Evolutionary conservation across 1,284 basidiomycete species (phyloP).

Genomic region (Phylloboletellus chloephorus): DNA sequence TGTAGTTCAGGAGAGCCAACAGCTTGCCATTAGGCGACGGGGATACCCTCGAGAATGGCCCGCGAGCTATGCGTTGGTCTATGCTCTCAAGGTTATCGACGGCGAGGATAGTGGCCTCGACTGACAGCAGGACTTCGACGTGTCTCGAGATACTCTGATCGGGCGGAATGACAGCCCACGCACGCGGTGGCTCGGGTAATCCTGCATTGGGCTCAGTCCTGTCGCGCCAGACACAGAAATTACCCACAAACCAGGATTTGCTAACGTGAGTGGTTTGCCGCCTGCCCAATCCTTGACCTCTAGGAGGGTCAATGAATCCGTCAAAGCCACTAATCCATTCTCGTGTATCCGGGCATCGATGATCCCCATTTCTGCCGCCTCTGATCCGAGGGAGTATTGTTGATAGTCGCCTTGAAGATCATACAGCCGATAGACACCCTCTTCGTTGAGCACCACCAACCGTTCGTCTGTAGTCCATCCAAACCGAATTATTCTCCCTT

Average conservation of each 20-base stretch:
- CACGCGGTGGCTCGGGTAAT: conserved; percentile 68
- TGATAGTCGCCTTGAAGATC: conserved; percentile 82
- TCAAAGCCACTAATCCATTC: conserved; percentile 82
- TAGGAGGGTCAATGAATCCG: conserved; percentile 69
- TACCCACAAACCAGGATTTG: conserved; percentile 57
- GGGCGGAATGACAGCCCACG: conserved; percentile 85
- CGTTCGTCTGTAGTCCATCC: conserved; percentile 82
- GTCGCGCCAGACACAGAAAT: conserved; percentile 2
- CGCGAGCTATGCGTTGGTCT: conserved; percentile 85
- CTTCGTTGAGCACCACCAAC: conserved; percentile 85
- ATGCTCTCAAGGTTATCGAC: conserved; percentile 83
- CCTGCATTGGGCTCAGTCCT: conserved; percentile 37
- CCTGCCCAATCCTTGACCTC: conserved; percentile 86
- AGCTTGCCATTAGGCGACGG: conserved; percentile 93
- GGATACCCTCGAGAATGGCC: conserved; percentile 83
- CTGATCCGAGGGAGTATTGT: conserved; percentile 79
- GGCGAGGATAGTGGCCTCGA: conserved; percentile 70
- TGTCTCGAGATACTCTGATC: conserved; percentile 83
- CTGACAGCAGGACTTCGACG: conserved; percentile 79
- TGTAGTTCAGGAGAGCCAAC: conserved; percentile 76
- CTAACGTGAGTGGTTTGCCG: conserved; percentile 59
- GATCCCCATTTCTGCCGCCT: conserved; percentile 82
- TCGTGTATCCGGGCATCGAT: conserved; percentile 83
- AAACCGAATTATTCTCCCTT: conserved; percentile 72
- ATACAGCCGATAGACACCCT: conserved; percentile 88